Percentiles rank a stretch among this genome's conserved stretches.
These are phyloP conservation scores for Angophora floribunda DNA, from an alignment of 345 rosid genomes.

Conservation along the genomic window DNA sequence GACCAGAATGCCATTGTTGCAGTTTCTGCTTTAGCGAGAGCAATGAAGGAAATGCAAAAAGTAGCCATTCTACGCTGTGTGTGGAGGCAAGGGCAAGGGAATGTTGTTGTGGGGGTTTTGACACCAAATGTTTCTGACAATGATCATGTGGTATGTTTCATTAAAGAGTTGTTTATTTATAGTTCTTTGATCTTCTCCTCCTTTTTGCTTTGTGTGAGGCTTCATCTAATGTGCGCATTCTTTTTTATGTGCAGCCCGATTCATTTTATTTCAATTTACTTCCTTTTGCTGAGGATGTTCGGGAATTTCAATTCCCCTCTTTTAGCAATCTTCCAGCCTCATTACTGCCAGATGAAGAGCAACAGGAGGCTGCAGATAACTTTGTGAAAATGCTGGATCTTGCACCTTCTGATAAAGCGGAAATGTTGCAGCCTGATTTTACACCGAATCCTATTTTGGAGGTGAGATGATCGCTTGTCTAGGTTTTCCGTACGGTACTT, in stretches of 20 bases:
- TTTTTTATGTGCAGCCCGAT: slow-evolving; percentile 57
- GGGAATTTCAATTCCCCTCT: slow-evolving; percentile 88
- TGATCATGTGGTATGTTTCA: slow-evolving; percentile 47
- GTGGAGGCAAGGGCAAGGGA: slow-evolving; percentile 85
- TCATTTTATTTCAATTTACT: slow-evolving; percentile 81
- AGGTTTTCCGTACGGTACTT: neutral
- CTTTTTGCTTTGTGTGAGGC: neutral
- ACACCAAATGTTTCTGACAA: slow-evolving; percentile 67
- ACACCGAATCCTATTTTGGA: slow-evolving; percentile 86
- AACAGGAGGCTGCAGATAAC: slow-evolving; percentile 76
- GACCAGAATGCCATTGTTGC: slow-evolving; percentile 50
- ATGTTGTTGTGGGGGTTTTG: slow-evolving; percentile 70
- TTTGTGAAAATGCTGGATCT: slow-evolving; percentile 83
- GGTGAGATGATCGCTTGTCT: slow-evolving; percentile 19
- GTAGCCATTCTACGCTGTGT: slow-evolving; percentile 90
- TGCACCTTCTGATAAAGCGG: slow-evolving; percentile 60
- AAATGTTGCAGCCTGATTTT: slow-evolving; percentile 58
- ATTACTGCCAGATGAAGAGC: slow-evolving; percentile 67
- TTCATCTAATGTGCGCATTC: neutral
- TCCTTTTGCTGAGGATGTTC: slow-evolving; percentile 85
- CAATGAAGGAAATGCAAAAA: slow-evolving; percentile 68
- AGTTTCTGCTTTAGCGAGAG: slow-evolving; percentile 82
- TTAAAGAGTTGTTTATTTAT: neutral
- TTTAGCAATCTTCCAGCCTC: slow-evolving; percentile 61
- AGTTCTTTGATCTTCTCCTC: neutral